A percentile compares a stretch with the other conserved stretches of the same genome.
These are phyloP conservation scores for Fusarium continuum DNA, from an alignment of 2,329 filamentous ascomycete genomes.

Conservation along the genomic window DNA sequence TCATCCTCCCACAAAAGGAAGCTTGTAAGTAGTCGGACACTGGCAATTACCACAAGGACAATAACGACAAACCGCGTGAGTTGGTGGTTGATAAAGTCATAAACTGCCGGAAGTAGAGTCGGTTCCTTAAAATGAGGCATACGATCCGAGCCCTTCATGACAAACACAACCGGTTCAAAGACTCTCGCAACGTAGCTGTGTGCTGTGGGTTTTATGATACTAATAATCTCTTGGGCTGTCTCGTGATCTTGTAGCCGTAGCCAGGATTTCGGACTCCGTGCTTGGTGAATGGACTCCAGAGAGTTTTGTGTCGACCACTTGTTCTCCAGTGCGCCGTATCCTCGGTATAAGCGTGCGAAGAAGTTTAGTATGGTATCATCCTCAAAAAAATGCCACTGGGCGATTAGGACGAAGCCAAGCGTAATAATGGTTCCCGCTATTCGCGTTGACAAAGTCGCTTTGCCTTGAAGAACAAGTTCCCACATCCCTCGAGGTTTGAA, in stretches of 20 bases:
- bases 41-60: constrained; percentile 69
- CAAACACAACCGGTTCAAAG: constrained; percentile 78
- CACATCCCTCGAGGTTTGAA: constrained; percentile 53
- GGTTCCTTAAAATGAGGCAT: constrained; percentile 59
- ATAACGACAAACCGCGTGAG: constrained; percentile 68
- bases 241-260: constrained; percentile 80
- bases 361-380: constrained; percentile 56
- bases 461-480: constrained; percentile 71
- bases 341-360: constrained; percentile 39
- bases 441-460: constrained; percentile 73
- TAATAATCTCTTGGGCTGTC: constrained; percentile 78
- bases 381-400: constrained; percentile 82
- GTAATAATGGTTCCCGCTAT: constrained; percentile 79
- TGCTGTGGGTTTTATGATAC: constrained; percentile 75
- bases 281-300: constrained; percentile 73
- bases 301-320: constrained; percentile 49
- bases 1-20: constrained; percentile 76
- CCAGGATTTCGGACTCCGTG: constrained; percentile 80
- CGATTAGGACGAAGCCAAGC: constrained; percentile 74
- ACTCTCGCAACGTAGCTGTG: constrained; percentile 78
- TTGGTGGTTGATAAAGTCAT: constrained; percentile 74
- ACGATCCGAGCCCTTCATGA: constrained; percentile 73
- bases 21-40: constrained; percentile 76
- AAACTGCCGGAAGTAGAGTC: constrained; percentile 52
- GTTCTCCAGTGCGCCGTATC: constrained; percentile 12